Conservation (phyloP, 2,329 filamentous ascomycete genomes). For the Alternaria rosae region DNA sequence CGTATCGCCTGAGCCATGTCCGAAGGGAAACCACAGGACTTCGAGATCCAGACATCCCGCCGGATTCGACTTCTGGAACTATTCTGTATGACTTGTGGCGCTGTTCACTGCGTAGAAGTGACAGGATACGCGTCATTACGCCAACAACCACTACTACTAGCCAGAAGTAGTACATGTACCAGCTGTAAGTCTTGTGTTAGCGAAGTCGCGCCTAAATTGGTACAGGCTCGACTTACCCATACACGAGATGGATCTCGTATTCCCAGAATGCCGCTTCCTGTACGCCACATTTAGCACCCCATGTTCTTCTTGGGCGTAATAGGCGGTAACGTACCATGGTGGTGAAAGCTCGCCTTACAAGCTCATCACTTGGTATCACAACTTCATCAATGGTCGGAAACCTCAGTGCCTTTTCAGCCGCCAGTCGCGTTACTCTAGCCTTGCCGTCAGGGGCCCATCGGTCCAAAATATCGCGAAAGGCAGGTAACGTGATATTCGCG, state of each 20-base stretch:
- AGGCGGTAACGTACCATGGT: conserved; percentile 33
- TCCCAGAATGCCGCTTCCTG: conserved; percentile 40
- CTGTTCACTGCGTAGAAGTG: conserved; percentile 20
- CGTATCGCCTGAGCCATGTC: conserved; percentile 37
- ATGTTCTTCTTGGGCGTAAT: not conserved
- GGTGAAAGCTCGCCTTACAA: conserved; percentile 37
- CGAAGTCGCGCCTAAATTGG: not conserved
- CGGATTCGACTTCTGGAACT: not conserved
- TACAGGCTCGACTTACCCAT: conserved; percentile 29
- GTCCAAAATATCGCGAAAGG: conserved; percentile 34
- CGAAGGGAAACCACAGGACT: conserved; percentile 6
- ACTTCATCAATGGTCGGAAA: conserved; percentile 25
- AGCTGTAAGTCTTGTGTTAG: conserved; percentile 17
- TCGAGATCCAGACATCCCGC: not conserved
- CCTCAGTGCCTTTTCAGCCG: conserved; percentile 29
- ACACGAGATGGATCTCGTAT: conserved; percentile 39
- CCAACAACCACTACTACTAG: conserved; percentile 35
- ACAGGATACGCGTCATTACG: conserved; percentile 28
- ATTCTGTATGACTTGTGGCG: conserved; percentile 15
- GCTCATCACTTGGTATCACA: conserved; percentile 29
- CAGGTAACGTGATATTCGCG: conserved; percentile 32
- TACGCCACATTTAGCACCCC: not conserved
- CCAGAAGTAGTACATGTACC: conserved; percentile 47
- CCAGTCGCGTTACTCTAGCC: conserved; percentile 22
- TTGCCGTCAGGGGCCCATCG: conserved; percentile 29